Evolutionary conservation across 306 rosid genomes (phyloP), one percentile per base, ranked within the genome.

Genomic region (Cucumis melo): DNA sequence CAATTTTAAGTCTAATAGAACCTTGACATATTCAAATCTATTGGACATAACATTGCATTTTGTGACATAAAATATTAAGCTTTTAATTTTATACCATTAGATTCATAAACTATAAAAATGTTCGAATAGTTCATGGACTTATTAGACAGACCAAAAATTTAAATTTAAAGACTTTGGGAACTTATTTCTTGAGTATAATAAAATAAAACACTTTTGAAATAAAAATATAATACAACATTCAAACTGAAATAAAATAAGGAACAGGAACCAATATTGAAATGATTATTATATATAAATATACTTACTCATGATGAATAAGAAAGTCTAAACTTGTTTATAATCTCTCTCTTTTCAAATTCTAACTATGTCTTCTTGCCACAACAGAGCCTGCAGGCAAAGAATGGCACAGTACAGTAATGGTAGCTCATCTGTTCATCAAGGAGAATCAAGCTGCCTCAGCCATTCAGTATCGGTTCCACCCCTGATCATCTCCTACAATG

Each of bases 401-500:
- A 57, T 58, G 79, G 68, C 16, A 11, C 46, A 14, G 16, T 20
- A 41, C 11, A 75, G 70, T 42, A 20, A 42, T 29, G 38, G 54
- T 42, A 77, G 48, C 64, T 48, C 80, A 64, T 44, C 75, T 51
- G 55, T 63, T 24, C 24, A 64, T 53, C 80, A 64, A 46, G 73
- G 50, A n/a, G 63, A 77, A 50, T 51, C 74, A 34, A 50, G 60
- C 44, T 5, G 17, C 51, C 32, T 11, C 48, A 38, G 46, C 39
- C 46, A 53, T 11, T 13, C 55, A 2, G 16, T 41, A 34, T 10
- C 75, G 24, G 63, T 51, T 19, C 57, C 77, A 3, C 82, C 82
- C 46, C 50, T 82, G 2, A 20, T 68, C 5, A n/a, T 46, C 15
- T 78, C 85, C 51, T 78, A 73, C 82, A 82, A 82, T 6, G 58